These are phyloP conservation scores for Aspergillus fructus DNA, from an alignment of 2,329 filamentous ascomycete genomes.

Conservation along the genomic window DNA sequence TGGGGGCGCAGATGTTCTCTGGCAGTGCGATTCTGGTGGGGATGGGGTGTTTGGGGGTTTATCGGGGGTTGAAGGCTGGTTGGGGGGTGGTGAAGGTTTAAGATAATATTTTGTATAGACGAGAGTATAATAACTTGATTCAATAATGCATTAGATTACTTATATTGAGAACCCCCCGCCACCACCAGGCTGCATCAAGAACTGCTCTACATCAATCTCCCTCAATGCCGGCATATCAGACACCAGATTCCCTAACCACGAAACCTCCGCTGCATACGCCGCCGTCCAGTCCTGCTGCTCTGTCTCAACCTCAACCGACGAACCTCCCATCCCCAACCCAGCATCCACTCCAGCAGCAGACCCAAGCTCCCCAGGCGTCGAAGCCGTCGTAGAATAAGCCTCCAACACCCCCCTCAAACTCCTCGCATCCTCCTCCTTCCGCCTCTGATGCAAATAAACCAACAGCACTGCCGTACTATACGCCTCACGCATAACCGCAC, in stretches of 20 bases:
- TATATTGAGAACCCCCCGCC: too few relatives aligned
- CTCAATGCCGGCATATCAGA: neutral
- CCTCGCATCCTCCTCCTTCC: slow-evolving; percentile 40
- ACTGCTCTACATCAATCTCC: neutral
- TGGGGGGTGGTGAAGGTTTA: too few relatives aligned
- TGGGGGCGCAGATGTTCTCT: slow-evolving; percentile 1
- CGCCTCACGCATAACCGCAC: slow-evolving; percentile 50
- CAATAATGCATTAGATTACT: too few relatives aligned
- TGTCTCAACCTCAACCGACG: too few relatives aligned
- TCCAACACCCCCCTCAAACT: too few relatives aligned
- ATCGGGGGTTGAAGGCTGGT: too few relatives aligned
- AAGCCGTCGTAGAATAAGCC: too few relatives aligned
- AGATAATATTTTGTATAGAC: too few relatives aligned
- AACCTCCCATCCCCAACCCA: too few relatives aligned
- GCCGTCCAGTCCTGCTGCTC: slow-evolving; percentile 21
- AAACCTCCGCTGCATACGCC: neutral
- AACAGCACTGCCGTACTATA: slow-evolving; percentile 53
- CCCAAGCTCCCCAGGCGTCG: too few relatives aligned
- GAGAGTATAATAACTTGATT: too few relatives aligned
- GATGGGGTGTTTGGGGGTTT: neutral
- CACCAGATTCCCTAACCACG: neutral
- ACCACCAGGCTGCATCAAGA: neutral
- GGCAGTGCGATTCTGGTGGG: neutral
- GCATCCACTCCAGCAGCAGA: too few relatives aligned
- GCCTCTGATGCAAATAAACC: slow-evolving; percentile 50